phyloP scores from a whole-genome alignment of 2,329 filamentous ascomycete genomes.

The Colletotrichum horii region DNA sequence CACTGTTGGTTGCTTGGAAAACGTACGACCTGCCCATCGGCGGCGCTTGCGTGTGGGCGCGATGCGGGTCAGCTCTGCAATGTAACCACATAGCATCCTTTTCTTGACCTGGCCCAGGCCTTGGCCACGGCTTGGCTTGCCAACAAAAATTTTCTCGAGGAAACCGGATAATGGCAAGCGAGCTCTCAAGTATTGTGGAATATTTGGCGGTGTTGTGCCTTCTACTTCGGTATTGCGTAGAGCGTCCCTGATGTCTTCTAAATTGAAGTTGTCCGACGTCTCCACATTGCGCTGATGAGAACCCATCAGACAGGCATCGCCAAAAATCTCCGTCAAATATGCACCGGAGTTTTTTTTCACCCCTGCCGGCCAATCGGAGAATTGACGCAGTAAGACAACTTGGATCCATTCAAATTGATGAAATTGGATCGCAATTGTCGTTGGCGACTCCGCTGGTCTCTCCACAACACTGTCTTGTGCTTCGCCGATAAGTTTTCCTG shows the following conservation, averaged over 20 bases:
- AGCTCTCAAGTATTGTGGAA: background rate
- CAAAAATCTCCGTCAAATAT: slow-evolving; percentile 19
- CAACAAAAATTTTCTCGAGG: background rate
- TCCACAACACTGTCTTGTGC: slow-evolving; percentile 1
- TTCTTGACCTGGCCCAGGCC: background rate
- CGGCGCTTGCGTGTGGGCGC: background rate
- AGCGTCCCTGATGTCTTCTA: background rate
- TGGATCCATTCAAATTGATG: slow-evolving; percentile 7
- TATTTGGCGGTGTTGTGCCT: background rate
- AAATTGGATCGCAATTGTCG: slow-evolving; percentile 5
- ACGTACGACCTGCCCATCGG: background rate
- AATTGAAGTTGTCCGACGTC: slow-evolving; percentile 1
- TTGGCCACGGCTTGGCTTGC: background rate
- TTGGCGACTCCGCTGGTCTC: slow-evolving; percentile 4
- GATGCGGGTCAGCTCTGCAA: slow-evolving; percentile 14
- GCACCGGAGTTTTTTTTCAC: slow-evolving; percentile 14
- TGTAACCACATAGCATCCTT: slow-evolving; percentile 11
- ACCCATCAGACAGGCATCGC: slow-evolving; percentile 10
- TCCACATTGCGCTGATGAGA: slow-evolving; percentile 10
- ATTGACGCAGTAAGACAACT: slow-evolving; percentile 1
- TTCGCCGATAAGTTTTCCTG: background rate
- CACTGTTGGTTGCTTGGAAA: background rate
- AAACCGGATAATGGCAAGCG: background rate
- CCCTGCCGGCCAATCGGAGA: slow-evolving; percentile 20
- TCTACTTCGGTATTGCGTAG: background rate